phyloP scores from a whole-genome alignment of 2,329 filamentous ascomycete species.

The Penicillium verrucosum region DNA sequence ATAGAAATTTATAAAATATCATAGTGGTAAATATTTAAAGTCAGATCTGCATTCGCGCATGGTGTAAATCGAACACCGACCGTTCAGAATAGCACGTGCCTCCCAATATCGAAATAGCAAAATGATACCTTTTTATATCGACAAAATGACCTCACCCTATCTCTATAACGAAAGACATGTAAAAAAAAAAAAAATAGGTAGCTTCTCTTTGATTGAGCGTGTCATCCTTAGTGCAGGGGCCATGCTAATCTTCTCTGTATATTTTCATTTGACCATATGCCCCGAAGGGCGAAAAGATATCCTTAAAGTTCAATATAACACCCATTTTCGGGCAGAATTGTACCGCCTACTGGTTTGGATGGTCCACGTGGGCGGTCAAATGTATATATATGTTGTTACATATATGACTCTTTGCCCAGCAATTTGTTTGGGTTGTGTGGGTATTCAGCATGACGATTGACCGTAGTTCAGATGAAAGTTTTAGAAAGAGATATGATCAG shows the following conservation, averaged over 20 bases:
- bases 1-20: background rate
- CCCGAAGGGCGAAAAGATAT: slow-evolving; percentile 38
- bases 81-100: background rate
- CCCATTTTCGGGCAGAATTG: accelerated
- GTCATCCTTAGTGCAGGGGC: slow-evolving; percentile 91
- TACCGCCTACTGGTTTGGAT: background rate
- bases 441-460: background rate
- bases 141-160: background rate
- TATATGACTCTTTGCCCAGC: background rate
- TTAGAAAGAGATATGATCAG: background rate
- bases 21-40: no score
- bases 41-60: background rate
- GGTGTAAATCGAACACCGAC: background rate
- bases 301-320: background rate
- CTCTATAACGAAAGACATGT: background rate
- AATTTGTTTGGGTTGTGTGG: background rate
- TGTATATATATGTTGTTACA: background rate
- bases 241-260: slow-evolving; percentile 80
- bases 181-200: slow-evolving; percentile 60
- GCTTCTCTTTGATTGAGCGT: slow-evolving; percentile 80
- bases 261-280: slow-evolving; percentile 64
- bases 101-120: background rate
- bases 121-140: background rate
- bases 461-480: background rate
- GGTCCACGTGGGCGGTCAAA: background rate